These are phyloP conservation scores for Licmophora abbreviata DNA, from an alignment of 108 stramenopile species.

Conservation along the genomic window DNA sequence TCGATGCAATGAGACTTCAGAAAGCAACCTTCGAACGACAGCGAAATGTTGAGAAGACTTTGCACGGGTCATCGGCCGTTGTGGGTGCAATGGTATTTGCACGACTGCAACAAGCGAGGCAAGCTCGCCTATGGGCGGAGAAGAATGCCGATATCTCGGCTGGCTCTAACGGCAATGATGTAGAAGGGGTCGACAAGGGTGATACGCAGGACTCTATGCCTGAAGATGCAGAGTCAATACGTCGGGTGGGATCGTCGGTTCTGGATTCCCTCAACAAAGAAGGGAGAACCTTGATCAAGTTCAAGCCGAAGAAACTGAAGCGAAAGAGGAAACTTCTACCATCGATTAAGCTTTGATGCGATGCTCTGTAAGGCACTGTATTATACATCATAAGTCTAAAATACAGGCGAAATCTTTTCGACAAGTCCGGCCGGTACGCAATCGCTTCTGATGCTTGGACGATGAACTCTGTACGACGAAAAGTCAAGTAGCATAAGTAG, in stretches of 20 bases:
- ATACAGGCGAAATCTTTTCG: too few species aligned
- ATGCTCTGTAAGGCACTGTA: too few species aligned
- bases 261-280: background rate
- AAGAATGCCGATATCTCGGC: constrained; percentile 1
- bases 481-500: too few species aligned
- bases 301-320: background rate
- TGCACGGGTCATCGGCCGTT: background rate
- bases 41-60: background rate
- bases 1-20: constrained; percentile 55
- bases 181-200: background rate
- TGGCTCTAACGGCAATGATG: background rate
- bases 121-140: too few species aligned
- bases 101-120: too few species aligned
- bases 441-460: too few species aligned
- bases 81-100: background rate
- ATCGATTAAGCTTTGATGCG: too few species aligned
- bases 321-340: background rate
- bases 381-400: too few species aligned
- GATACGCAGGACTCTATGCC: background rate
- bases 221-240: background rate
- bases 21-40: constrained; percentile 73
- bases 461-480: too few species aligned
- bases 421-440: too few species aligned
- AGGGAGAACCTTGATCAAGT: background rate
- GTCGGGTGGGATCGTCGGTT: background rate